A percentile compares a stretch with the other conserved stretches of the same genome.
Conservation (phyloP, 2,329 filamentous ascomycete genomes). For the Fusarium lyarnte region DNA sequence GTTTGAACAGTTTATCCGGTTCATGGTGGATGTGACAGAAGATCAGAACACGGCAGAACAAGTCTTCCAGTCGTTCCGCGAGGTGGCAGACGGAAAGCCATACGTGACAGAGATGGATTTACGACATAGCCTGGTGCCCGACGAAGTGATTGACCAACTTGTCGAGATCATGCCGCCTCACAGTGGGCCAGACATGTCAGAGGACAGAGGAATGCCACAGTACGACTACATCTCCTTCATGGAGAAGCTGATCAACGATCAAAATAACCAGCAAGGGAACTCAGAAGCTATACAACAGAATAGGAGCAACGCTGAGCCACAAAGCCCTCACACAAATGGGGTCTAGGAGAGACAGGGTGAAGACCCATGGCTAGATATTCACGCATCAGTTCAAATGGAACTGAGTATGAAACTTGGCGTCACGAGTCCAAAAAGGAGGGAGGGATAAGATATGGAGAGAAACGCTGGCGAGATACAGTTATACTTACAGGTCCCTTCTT, state of each 20-base stretch:
- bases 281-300: conserved; percentile 48
- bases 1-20: conserved; percentile 98
- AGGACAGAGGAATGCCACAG: conserved; percentile 85
- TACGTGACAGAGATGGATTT: conserved; percentile 99
- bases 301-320: conserved; percentile 44
- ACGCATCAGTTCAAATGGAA: conserved; percentile 24
- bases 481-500: conserved; percentile 22
- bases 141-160: conserved; percentile 95
- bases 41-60: conserved; percentile 99
- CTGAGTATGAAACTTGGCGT: conserved; percentile 13
- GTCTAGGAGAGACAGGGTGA: conserved; percentile 21
- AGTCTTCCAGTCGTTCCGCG: conserved; percentile 96
- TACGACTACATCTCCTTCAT: conserved; percentile 98
- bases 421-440: not conserved
- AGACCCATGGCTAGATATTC: conserved; percentile 20
- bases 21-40: conserved; percentile 99
- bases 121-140: conserved; percentile 91
- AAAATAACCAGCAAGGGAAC: conserved; percentile 45
- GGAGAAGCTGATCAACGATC: conserved; percentile 77
- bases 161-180: conserved; percentile 87
- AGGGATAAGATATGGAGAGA: not conserved
- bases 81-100: conserved; percentile 97
- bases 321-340: conserved; percentile 52
- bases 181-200: conserved; percentile 83
- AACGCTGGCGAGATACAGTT: conserved; percentile 1